Percentiles rank a stretch among this genome's conserved stretches.
Evolutionary conservation across 2,329 filamentous ascomycete genomes (phyloP).

Genomic region (Talaromyces sp.): DNA sequence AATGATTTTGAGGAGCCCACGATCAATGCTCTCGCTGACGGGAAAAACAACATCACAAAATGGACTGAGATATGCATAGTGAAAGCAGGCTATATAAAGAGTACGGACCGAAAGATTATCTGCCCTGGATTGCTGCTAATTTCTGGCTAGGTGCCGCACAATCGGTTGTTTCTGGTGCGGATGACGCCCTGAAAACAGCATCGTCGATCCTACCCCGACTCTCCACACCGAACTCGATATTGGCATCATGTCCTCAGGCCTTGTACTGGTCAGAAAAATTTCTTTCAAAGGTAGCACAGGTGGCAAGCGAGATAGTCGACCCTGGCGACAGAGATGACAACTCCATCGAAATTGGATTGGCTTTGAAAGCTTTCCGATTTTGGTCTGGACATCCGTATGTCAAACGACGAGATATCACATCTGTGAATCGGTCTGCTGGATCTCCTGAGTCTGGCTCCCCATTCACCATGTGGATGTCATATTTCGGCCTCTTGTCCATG

Average conservation of each 20-base stretch:
- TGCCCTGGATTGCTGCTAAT: slow-evolving; percentile 13
- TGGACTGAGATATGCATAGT: slow-evolving; percentile 82
- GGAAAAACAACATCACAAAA: slow-evolving; percentile 53
- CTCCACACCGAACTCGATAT: slow-evolving; percentile 26
- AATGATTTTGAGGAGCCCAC: slow-evolving; percentile 56
- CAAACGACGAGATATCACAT: slow-evolving; percentile 22
- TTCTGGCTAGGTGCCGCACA: slow-evolving; percentile 40
- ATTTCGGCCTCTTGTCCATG: slow-evolving; percentile 74
- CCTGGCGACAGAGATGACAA: slow-evolving; percentile 19
- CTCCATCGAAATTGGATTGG: slow-evolving; percentile 26
- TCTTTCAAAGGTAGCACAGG: slow-evolving; percentile 68
- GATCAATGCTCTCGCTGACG: slow-evolving; percentile 49
- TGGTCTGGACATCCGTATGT: slow-evolving; percentile 38
- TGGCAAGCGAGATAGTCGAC: slow-evolving; percentile 54
- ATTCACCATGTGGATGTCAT: slow-evolving; percentile 71
- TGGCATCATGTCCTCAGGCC: slow-evolving; percentile 58
- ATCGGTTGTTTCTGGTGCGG: slow-evolving; percentile 34
- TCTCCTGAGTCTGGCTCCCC: slow-evolving; percentile 21
- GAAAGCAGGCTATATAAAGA: slow-evolving; percentile 74
- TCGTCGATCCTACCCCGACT: slow-evolving; percentile 63
- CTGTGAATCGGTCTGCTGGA: slow-evolving; percentile 17
- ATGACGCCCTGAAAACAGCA: slow-evolving; percentile 64
- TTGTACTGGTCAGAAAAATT: slow-evolving; percentile 75
- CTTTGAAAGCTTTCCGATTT: slow-evolving; percentile 46
- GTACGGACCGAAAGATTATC: slow-evolving; percentile 39